Conservation (phyloP, 1,284 basidiomycete genomes). For the Uromyces viciae-fabae region DNA sequence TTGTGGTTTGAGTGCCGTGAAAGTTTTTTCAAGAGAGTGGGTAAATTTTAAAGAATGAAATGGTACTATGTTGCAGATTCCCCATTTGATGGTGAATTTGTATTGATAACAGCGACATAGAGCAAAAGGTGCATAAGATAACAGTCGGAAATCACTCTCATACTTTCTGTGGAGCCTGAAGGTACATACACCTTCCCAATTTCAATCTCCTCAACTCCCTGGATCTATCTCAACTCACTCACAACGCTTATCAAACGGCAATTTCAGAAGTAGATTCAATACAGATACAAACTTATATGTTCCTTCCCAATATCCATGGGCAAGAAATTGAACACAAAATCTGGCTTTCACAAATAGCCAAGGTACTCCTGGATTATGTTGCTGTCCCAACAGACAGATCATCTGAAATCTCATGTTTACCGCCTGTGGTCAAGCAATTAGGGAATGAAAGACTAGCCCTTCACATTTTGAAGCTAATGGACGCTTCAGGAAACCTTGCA, state of each 20-base stretch:
- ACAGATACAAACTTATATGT: neutral
- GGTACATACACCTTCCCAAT: neutral
- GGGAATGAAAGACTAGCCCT: neutral
- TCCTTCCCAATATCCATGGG: neutral
- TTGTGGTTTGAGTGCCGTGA: neutral
- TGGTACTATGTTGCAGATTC: neutral
- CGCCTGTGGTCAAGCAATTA: neutral
- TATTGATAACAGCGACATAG: constrained; percentile 16
- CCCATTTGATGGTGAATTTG: neutral
- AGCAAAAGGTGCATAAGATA: neutral
- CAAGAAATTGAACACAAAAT: neutral
- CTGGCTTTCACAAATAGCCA: neutral
- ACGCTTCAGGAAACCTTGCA: neutral
- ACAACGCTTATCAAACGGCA: neutral
- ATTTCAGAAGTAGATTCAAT: neutral
- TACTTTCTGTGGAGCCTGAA: neutral
- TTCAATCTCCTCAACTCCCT: neutral
- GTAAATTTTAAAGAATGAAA: neutral
- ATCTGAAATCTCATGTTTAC: neutral
- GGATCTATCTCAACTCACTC: neutral
- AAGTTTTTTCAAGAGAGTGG: neutral
- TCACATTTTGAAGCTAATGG: neutral
- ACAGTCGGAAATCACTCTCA: neutral
- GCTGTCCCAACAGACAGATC: neutral
- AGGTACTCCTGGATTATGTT: neutral